Evolutionary conservation across 371 early-diverging fungal species (phyloP).

Genomic region (Umbelopsis sp.): DNA sequence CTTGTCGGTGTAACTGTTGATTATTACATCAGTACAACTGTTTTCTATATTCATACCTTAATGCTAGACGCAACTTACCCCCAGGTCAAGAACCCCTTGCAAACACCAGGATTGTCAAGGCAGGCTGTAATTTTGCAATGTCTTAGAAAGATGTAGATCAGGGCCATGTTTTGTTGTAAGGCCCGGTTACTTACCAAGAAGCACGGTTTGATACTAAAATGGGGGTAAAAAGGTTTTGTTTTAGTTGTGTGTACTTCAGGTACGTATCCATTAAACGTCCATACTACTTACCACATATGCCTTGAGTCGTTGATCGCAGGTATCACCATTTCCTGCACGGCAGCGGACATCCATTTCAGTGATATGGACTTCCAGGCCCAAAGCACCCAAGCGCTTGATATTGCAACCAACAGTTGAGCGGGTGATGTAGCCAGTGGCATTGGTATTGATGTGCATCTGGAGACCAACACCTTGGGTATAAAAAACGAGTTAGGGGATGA

Average conservation of each 20-base stretch:
- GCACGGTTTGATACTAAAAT: not conserved
- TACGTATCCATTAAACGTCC: too few relatives aligned
- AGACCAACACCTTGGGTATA: not conserved
- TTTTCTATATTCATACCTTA: not conserved
- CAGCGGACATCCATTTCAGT: constrained; percentile 18
- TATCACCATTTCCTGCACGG: not conserved
- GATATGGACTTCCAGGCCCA: constrained; percentile 18
- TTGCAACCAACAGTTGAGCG: constrained; percentile 14
- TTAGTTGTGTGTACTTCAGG: too few relatives aligned
- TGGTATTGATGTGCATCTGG: constrained; percentile 16
- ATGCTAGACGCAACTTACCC: not conserved
- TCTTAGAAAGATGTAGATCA: not conserved
- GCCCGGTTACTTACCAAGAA: not conserved
- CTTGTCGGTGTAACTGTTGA: constrained; percentile 8
- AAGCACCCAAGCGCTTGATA: constrained; percentile 15
- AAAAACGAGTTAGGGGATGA: too few relatives aligned
- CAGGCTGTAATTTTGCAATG: not conserved
- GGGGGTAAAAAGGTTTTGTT: not conserved
- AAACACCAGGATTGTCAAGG: not conserved
- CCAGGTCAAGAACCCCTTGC: constrained; percentile 19
- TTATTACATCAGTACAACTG: not conserved
- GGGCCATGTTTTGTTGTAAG: not conserved
- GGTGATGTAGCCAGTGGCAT: not conserved
- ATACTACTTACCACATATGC: not conserved
- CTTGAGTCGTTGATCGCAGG: constrained; percentile 5